A percentile compares a stretch with the other conserved stretches of the same genome.
These are phyloP conservation scores for Ceratocystis colombiana DNA, from an alignment of 2,329 filamentous ascomycete species.

Conservation along the genomic window DNA sequence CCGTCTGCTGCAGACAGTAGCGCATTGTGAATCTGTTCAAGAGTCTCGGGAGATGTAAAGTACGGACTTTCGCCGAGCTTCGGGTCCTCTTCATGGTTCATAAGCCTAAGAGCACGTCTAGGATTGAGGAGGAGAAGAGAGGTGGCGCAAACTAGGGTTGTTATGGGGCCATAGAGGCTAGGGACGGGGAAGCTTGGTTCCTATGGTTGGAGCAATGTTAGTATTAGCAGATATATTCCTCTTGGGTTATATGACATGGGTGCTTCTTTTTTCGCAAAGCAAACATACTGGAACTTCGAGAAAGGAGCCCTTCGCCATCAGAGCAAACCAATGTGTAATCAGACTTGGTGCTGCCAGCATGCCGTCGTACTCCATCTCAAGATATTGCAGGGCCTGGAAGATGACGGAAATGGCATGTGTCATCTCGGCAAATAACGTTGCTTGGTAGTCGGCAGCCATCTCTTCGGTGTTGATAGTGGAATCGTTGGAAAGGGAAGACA, in stretches of 20 bases:
- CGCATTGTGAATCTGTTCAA: constrained; percentile 64
- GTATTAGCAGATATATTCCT: background rate
- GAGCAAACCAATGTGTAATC: constrained; percentile 23
- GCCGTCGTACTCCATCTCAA: constrained; percentile 35
- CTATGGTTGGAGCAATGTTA: background rate
- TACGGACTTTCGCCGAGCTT: constrained; percentile 42
- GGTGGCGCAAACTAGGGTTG: constrained; percentile 58
- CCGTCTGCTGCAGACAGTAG: constrained; percentile 50
- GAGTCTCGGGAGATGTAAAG: constrained; percentile 56
- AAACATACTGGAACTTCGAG: constrained; percentile 53
- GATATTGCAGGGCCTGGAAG: constrained; percentile 47
- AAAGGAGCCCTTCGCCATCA: constrained; percentile 56
- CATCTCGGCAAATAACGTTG: constrained; percentile 57
- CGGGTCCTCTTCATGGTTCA: constrained; percentile 42
- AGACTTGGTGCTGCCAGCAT: constrained; percentile 18
- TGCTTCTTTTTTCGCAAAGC: background rate
- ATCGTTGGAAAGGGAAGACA: constrained; percentile 45
- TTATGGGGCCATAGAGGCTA: constrained; percentile 31
- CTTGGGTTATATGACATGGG: background rate
- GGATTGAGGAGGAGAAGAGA: constrained; percentile 65
- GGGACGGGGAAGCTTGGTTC: constrained; percentile 22
- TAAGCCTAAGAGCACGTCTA: constrained; percentile 45
- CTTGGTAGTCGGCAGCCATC: constrained; percentile 49
- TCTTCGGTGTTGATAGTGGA: constrained; percentile 42
- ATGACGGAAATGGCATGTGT: constrained; percentile 63